phyloP scores from a whole-genome alignment of 2,329 filamentous ascomycete species.

The Epichloe festucae region DNA sequence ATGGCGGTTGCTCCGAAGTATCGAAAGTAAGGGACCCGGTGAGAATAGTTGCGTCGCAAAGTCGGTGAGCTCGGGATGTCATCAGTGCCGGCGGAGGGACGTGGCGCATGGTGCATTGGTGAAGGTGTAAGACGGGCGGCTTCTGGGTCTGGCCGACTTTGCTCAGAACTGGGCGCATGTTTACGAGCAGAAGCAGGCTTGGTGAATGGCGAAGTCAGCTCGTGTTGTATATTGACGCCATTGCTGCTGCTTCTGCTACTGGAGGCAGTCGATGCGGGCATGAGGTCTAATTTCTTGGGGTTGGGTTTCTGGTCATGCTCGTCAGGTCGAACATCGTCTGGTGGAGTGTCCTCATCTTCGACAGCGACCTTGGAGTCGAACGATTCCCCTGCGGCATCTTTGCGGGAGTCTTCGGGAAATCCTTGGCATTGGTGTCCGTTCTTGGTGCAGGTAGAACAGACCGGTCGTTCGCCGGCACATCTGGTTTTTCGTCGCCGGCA shows the following conservation, averaged over 20 bases:
- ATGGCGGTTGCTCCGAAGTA: constrained; percentile 89
- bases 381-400: constrained; percentile 20
- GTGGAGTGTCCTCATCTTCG: constrained; percentile 7
- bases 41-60: constrained; percentile 37
- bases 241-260: neutral
- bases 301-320: constrained; percentile 1
- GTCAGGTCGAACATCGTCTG: constrained; percentile 1
- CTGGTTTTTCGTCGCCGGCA: constrained; percentile 66
- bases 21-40: constrained; percentile 75
- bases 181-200: neutral
- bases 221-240: neutral
- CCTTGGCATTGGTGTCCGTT: constrained; percentile 58
- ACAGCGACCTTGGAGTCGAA: constrained; percentile 9
- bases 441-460: constrained; percentile 59
- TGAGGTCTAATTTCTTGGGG: neutral
- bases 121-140: constrained; percentile 2
- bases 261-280: neutral
- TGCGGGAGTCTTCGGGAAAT: constrained; percentile 44
- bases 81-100: constrained; percentile 9
- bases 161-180: neutral
- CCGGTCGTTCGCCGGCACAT: constrained; percentile 60
- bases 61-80: constrained; percentile 26
- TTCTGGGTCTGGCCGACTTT: neutral
- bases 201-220: neutral
- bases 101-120: constrained; percentile 7